A percentile compares a stretch with the other conserved stretches of the same genome.
phyloP scores from a whole-genome alignment of 768 basidiomycete species.

The Trametopsis cervina region DNA sequence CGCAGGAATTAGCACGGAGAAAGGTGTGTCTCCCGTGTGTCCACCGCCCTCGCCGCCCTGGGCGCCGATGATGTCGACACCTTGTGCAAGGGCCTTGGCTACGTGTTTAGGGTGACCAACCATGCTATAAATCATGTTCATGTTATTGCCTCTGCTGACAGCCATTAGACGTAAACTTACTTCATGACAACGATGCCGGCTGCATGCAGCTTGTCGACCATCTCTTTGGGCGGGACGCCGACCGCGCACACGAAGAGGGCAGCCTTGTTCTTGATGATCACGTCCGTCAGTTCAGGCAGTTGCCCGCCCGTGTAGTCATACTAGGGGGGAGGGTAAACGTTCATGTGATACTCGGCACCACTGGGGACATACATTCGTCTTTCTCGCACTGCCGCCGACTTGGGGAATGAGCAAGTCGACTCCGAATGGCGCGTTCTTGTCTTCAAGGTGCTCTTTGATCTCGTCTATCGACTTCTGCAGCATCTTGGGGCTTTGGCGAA shows the following conservation, averaged over 20 bases:
- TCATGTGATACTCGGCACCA: background rate
- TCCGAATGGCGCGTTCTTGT: slow-evolving; percentile 72
- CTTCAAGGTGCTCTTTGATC: slow-evolving; percentile 65
- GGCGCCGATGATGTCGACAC: slow-evolving; percentile 88
- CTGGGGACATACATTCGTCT: slow-evolving; percentile 53
- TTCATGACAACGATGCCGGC: slow-evolving; percentile 84
- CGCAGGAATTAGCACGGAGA: slow-evolving; percentile 76
- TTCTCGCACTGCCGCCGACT: slow-evolving; percentile 73
- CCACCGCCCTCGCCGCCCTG: slow-evolving; percentile 87
- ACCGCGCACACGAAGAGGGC: slow-evolving; percentile 80
- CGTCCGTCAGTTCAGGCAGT: slow-evolving; percentile 68
- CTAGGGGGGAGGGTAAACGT: slow-evolving; percentile 17
- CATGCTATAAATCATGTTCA: slow-evolving; percentile 41
- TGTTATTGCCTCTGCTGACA: background rate
- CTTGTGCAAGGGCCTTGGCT: slow-evolving; percentile 66
- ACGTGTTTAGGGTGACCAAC: slow-evolving; percentile 87
- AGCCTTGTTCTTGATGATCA: slow-evolving; percentile 68
- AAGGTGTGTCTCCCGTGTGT: slow-evolving; percentile 79
- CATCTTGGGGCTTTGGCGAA: slow-evolving; percentile 66
- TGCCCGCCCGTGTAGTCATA: slow-evolving; percentile 77
- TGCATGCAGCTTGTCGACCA: slow-evolving; percentile 73
- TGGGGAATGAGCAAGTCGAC: slow-evolving; percentile 83
- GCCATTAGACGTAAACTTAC: slow-evolving; percentile 32
- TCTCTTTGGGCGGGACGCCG: slow-evolving; percentile 79
- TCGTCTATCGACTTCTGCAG: slow-evolving; percentile 63